Evolutionary conservation across 108 stramenopile species (phyloP).

Genomic region (Mayamaea pseudoterrestris): DNA sequence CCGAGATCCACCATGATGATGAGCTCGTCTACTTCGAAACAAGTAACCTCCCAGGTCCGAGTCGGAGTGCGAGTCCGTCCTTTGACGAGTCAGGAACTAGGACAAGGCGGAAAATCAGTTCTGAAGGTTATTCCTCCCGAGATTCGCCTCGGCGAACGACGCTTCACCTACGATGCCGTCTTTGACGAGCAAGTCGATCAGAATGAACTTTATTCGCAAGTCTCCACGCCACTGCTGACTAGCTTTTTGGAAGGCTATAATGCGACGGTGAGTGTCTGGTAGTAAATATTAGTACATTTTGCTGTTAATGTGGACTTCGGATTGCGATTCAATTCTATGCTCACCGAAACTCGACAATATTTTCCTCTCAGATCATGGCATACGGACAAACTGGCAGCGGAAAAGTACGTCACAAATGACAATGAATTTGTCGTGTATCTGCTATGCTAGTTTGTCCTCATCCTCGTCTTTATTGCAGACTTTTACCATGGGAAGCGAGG

Average conservation of each 20-base stretch:
- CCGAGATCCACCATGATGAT: no score
- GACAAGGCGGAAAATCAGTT: constrained; percentile 45
- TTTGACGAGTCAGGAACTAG: constrained; percentile 51
- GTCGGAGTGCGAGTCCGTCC: constrained; percentile 77
- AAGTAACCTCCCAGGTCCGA: no score
- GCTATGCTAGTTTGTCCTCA: no score
- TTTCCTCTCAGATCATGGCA: constrained; percentile 48
- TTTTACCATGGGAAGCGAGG: constrained; percentile 83
- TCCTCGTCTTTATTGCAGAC: no score
- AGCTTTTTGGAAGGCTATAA: constrained; percentile 86
- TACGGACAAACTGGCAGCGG: constrained; percentile 88
- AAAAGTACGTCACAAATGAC: no score
- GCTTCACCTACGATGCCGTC: constrained; percentile 74
- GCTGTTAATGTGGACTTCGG: background rate
- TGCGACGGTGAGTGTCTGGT: constrained; percentile 39
- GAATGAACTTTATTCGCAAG: constrained; percentile 46
- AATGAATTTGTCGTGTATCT: no score
- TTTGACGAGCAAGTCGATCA: constrained; percentile 41
- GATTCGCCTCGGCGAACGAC: constrained; percentile 43
- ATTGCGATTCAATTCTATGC: background rate
- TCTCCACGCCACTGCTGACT: constrained; percentile 49
- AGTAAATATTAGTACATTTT: background rate
- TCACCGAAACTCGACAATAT: constrained; percentile 1
- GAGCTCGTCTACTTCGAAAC: no score
- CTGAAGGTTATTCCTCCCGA: constrained; percentile 22